Conservation (phyloP, 768 basidiomycete genomes). For the Boletellus emodensis region DNA sequence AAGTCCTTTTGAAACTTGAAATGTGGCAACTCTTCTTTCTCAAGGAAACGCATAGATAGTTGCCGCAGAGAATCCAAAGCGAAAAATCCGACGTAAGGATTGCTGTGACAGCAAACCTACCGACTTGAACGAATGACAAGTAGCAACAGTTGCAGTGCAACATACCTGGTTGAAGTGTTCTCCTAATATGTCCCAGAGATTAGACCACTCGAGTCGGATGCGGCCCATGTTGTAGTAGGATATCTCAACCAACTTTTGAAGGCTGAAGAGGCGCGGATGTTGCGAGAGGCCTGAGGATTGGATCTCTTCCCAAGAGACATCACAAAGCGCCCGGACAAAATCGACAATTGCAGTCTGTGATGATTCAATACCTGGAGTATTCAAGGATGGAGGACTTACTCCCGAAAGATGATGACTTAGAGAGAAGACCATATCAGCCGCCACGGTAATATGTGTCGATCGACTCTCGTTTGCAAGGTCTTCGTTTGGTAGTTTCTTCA, state of each 20-base stretch:
- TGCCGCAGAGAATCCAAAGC: conserved; percentile 95
- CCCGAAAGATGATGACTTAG: conserved; percentile 92
- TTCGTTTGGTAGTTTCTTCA: conserved; percentile 73
- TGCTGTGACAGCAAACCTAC: conserved; percentile 97
- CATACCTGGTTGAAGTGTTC: conserved; percentile 96
- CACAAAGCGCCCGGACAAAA: conserved; percentile 92
- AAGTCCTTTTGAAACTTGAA: conserved; percentile 99
- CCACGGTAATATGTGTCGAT: conserved; percentile 97
- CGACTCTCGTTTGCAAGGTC: conserved; percentile 95
- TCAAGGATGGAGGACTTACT: conserved; percentile 46
- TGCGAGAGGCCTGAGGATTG: conserved; percentile 94
- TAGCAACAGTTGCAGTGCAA: not conserved
- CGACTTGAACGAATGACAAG: conserved; percentile 8
- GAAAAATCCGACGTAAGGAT: conserved; percentile 94
- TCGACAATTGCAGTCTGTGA: conserved; percentile 91
- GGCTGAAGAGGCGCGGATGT: conserved; percentile 91
- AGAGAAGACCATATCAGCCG: conserved; percentile 99
- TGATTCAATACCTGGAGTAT: conserved; percentile 6
- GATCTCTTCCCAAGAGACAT: conserved; percentile 99
- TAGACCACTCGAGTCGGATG: conserved; percentile 97
- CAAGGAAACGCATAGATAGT: conserved; percentile 96
- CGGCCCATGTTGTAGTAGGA: conserved; percentile 99
- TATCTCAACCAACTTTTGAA: conserved; percentile 98
- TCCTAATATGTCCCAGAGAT: conserved; percentile 95
- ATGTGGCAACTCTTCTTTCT: conserved; percentile 96